Evolutionary conservation across 2,329 filamentous ascomycete genomes (phyloP).

Genomic region (Claviceps fusiformis): DNA sequence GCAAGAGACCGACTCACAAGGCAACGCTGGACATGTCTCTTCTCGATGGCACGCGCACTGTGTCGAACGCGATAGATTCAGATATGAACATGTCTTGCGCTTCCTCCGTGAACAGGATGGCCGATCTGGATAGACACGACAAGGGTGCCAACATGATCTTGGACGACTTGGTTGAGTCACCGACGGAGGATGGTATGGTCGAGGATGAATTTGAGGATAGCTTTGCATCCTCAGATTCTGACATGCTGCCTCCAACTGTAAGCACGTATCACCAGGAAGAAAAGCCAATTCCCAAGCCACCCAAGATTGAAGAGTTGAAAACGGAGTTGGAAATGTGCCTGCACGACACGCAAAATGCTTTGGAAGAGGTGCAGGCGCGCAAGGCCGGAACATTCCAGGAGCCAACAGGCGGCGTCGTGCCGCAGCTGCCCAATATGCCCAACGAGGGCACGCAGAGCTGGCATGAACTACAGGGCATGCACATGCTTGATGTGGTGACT

Average conservation of each 20-base stretch:
- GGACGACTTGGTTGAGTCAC: constrained; percentile 30
- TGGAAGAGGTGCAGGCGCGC: constrained; percentile 42
- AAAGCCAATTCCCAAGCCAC: constrained; percentile 69
- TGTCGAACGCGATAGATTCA: constrained; percentile 27
- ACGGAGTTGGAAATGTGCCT: constrained; percentile 52
- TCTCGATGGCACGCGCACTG: constrained; percentile 23
- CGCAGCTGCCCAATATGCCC: constrained; percentile 25
- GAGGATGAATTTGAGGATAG: constrained; percentile 40
- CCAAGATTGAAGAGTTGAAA: constrained; percentile 68
- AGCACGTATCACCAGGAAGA: constrained; percentile 88
- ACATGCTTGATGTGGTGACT: constrained; percentile 83
- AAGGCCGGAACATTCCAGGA: constrained; percentile 19
- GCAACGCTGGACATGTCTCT: constrained; percentile 44
- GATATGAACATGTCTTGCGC: constrained; percentile 47
- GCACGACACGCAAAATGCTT: constrained; percentile 51
- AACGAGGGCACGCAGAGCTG: constrained; percentile 47
- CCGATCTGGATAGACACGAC: constrained; percentile 32
- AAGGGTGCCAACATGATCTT: constrained; percentile 19
- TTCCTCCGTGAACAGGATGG: constrained; percentile 46
- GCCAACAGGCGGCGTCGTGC: constrained; percentile 11
- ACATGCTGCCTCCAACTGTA: constrained; percentile 90
- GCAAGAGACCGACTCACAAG: constrained; percentile 50
- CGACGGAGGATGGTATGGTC: constrained; percentile 29
- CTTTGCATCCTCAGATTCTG: constrained; percentile 51
- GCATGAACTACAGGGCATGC: constrained; percentile 81